These are phyloP conservation scores for Senecio squalidus DNA, from an alignment of 140 eudicot species.

Conservation along the genomic window DNA sequence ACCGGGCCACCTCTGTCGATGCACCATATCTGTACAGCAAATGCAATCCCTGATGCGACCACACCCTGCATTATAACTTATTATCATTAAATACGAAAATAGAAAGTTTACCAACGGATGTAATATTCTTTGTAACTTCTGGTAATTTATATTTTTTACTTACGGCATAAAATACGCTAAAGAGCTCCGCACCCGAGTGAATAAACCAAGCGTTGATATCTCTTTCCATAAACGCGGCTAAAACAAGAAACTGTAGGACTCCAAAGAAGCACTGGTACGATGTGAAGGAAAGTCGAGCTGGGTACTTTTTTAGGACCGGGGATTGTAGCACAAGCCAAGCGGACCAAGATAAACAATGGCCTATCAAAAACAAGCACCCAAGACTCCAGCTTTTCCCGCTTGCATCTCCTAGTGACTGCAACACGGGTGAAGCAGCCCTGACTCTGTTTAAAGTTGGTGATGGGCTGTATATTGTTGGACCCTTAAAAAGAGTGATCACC, in stretches of 20 bases:
- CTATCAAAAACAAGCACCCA: slow-evolving; percentile 87
- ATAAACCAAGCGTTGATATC: slow-evolving; percentile 83
- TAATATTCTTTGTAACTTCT: no score
- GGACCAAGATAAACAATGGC: slow-evolving; percentile 96
- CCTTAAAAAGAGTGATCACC: slow-evolving; percentile 86
- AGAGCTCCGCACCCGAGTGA: slow-evolving; percentile 80
- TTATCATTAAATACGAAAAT: background rate
- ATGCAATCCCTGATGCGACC: slow-evolving; percentile 99
- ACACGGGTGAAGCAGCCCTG: slow-evolving; percentile 27
- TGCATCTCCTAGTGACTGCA: slow-evolving; percentile 81
- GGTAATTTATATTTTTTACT: slow-evolving; percentile 25
- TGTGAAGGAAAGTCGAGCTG: slow-evolving; percentile 88
- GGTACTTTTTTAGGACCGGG: slow-evolving; percentile 90
- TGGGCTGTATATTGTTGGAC: slow-evolving; percentile 92
- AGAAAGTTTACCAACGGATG: no score
- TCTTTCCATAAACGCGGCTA: slow-evolving; percentile 83
- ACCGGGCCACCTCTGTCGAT: slow-evolving; percentile 99
- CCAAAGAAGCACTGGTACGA: slow-evolving; percentile 94
- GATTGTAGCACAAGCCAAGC: slow-evolving; percentile 95
- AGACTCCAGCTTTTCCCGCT: slow-evolving; percentile 88
- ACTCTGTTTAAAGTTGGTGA: slow-evolving; percentile 34
- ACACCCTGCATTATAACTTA: slow-evolving; percentile 64
- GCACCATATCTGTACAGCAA: slow-evolving; percentile 99
- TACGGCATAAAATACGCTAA: slow-evolving; percentile 92
- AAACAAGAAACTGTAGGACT: slow-evolving; percentile 67